Base-by-base conservation (phyloP, 2,329 filamentous ascomycete species). In the Allantophomopsis lycopodina region DNA sequence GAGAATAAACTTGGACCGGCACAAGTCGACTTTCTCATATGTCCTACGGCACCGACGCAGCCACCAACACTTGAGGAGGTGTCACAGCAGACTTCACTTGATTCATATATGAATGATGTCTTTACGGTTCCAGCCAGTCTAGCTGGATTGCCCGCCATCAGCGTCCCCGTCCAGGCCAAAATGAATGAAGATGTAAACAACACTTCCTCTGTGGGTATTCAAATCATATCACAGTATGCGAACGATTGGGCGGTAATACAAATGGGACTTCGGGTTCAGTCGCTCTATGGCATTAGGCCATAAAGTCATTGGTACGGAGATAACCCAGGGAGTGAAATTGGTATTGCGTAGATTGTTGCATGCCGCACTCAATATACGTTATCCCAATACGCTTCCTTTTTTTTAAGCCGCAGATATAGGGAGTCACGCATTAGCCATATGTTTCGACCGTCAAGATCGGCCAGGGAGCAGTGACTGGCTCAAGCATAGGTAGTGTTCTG, bases 61-160 rank as follows among this genome's bases (percentile, higher is more conserved):
- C 75, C 88, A 7, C 87, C 86, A 0, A 65, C 59, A 6, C 55
- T 91, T 6, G 62, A 68, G 3, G 69, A 78, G 5, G 55, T 91
- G 28, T 50, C 63, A 44, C 51, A 58, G 8, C 66, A 75, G 56
- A 67, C 61, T 35, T 65, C 70, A 8, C 42, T 94, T n/a, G 77
- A 89, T 50, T 73, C 73, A 2, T 96, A 95, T 55, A 83, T 83
- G 66, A 94, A 91, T 53, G 91, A 98, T 60, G 81, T 96, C 2
- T 89, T 96, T 51, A 96, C 91, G 0, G 89, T 98, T 2, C 91
- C 91, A 1, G 87, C 89, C 2, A 95, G 87, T 60, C 64, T 98
- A 47, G 91, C 89, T 1, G 91, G 91, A 0, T 63, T 98, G 40
- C 91, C 91, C 3, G 84, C 88, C 10, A 73, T 95, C 38, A 95